Evolutionary conservation across 1,284 basidiomycete species (phyloP), one percentile per base, ranked within the genome.

Genomic region (Pseudozyma tsukubaensis): DNA sequence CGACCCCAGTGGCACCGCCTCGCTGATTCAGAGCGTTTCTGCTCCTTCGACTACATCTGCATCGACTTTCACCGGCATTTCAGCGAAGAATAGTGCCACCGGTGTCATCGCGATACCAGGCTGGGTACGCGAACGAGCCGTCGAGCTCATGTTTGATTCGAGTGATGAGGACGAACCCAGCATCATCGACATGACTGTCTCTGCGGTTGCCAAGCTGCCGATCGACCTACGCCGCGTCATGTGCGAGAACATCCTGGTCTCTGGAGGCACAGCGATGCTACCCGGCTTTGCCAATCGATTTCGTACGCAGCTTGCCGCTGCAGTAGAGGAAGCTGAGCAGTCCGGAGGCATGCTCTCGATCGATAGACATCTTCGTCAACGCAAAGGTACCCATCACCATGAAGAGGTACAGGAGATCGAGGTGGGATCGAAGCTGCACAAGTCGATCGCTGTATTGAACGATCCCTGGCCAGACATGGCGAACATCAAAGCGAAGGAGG

Each of bases 281-380:
- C 94, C 95, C 0, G 94, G 94, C 0, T 94, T 98, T 85, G 92
- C 96, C 44, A 90, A 91, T 8, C 90, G 96, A 3, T 88, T 97
- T 19, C 91, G 93, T 35, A 85, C 87, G 4, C 91, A 95, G 78
- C 87, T 97, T 32, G 82, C 92, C 1, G 87, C 88, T 2, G 88
- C 88, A 5, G 86, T 94, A 3, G 58, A 72, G 21, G 40, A 52
- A 9, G 60, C 59, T 14, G 72, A 75, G 37, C 43, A 43, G 14
- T 19, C 56, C 5, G 57, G 64, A 18, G 70, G 70, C 4, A 32
- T 12, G 34, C 50, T 72, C 9, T 72, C 70, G 24, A 60, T 72
- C 43, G 55, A 62, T n/a, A 56, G 54, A 24, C 53, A 70, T 42
- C 44, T 24, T 9, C 47, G 39, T n/a, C 52, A 36, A 14, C n/a